phyloP scores from a whole-genome alignment of 495 filamentous ascomycete genomes.

The Delitschia confertaspora region DNA sequence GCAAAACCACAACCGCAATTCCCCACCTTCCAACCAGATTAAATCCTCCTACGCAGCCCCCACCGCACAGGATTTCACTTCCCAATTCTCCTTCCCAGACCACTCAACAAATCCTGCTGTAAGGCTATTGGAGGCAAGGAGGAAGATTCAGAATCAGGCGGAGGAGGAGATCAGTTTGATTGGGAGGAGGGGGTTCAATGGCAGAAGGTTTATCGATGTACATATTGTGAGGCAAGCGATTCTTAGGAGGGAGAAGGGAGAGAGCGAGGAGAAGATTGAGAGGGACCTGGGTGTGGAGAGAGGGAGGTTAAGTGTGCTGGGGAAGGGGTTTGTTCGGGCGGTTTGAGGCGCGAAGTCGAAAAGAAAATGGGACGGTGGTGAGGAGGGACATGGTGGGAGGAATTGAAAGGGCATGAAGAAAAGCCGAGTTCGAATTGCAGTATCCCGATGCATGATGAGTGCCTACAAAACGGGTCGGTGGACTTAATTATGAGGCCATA shows the following conservation, averaged over 20 bases:
- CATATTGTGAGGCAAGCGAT: slow-evolving; percentile 52
- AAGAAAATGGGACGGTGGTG: too few species aligned
- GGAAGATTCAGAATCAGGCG: slow-evolving; percentile 49
- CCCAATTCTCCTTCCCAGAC: slow-evolving; percentile 39
- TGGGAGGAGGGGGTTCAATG: slow-evolving; percentile 40
- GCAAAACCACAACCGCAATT: slow-evolving; percentile 10
- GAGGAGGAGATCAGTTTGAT: slow-evolving; percentile 45
- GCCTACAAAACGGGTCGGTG: too few species aligned
- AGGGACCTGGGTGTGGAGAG: slow-evolving; percentile 46
- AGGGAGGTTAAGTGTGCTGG: slow-evolving; percentile 50
- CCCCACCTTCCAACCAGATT: too few species aligned
- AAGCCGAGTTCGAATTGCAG: too few species aligned
- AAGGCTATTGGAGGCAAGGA: slow-evolving; percentile 45
- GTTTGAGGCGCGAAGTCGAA: not conserved
- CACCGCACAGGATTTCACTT: slow-evolving; percentile 17
- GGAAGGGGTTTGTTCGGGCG: slow-evolving; percentile 25
- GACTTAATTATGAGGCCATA: too few species aligned
- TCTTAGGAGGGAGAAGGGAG: slow-evolving; percentile 46
- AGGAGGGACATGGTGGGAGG: too few species aligned
- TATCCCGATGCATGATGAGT: too few species aligned
- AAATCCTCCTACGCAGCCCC: slow-evolving; percentile 11
- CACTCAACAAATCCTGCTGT: slow-evolving; percentile 48
- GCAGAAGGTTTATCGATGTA: slow-evolving; percentile 54
- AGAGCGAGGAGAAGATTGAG: slow-evolving; percentile 50
- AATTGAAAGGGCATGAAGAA: too few species aligned